phyloP scores from a whole-genome alignment of 176 grass and related monocot species.

The Avena sativa region DNA sequence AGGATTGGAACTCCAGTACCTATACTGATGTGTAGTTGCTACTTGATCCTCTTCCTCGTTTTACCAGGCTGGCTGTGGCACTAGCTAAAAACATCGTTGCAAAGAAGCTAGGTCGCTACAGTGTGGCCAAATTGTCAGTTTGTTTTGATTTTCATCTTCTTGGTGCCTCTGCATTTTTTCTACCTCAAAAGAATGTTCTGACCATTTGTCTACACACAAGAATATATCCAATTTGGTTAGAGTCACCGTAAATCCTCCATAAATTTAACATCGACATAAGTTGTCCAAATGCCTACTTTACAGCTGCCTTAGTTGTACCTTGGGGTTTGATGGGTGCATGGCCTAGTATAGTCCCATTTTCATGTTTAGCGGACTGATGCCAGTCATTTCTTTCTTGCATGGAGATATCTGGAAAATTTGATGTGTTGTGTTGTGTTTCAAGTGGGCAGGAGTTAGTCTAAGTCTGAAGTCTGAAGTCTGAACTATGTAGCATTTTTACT shows the following conservation, averaged over 20 bases:
- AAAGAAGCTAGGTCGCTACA: slow-evolving; percentile 1
- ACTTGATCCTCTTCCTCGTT: not conserved
- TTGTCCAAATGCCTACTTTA: not conserved
- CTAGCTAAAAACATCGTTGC: not conserved
- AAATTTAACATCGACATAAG: not conserved
- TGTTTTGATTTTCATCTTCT: slow-evolving; percentile 24
- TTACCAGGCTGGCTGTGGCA: not conserved
- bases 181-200: not conserved
- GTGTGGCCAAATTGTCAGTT: not conserved
- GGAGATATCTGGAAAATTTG: slow-evolving; percentile 21
- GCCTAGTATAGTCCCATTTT: not conserved
- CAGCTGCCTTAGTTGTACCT: not conserved
- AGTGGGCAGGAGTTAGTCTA: not conserved
- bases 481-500: slow-evolving; percentile 20
- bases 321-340: not conserved
- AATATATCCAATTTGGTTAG: not conserved
- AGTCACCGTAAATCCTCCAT: not conserved
- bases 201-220: slow-evolving; percentile 19
- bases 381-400: slow-evolving; percentile 20
- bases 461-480: not conserved
- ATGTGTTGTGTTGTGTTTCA: slow-evolving; percentile 12
- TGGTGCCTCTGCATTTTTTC: not conserved
- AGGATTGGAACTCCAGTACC: not conserved
- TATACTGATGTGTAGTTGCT: not conserved
- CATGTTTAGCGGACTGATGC: slow-evolving; percentile 33